Evolutionary conservation across 805 yeast genomes (phyloP), one percentile per base, ranked within the genome.

Genomic region (Kregervanrija fluxuum): DNA sequence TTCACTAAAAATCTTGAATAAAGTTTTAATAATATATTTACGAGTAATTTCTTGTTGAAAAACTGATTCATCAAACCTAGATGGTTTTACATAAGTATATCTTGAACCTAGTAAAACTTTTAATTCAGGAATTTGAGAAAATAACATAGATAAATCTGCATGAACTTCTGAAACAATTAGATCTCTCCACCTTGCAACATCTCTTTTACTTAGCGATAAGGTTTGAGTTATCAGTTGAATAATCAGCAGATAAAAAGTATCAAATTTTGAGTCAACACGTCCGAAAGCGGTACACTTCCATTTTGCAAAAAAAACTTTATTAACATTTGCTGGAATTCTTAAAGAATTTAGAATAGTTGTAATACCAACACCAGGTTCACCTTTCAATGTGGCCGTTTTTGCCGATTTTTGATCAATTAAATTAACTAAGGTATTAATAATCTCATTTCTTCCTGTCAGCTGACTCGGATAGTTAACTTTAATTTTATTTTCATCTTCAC

Each of bases 281-380:
- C 61, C 58, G 42, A 63, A 66, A 22, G 47, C 40, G 52, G 60
- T 40, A 15, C 49, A 39, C 34, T 42, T 47, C 70, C 71, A 67
- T 30, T 48, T 51, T 28, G 61, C 55, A 44, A 55, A 60, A 47
- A 65, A 60, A 17, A 53, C 56, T 40, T 62, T 61, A 31, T 59
- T 57, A 1, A 66, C 52, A 10, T 66, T 50, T 4, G 73, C 62
- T 3, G 54, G 53, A 5, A 65, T 57, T 42, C 62, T 65, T 37
- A 74, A 48, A 30, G 70, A 74, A 30, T 59, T 58, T 5, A 75
- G 53, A 8, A 74, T 46, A 5, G 70, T 56, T 1, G 75, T 60
- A 52, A 73, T 74, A 1, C 80, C 80, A 6, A 62, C 54, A 2
- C 80, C 80, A 1, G 67, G 46, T 3, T 57, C 64, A 12, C 80